Percentiles rank a stretch among this genome's conserved stretches.
Evolutionary conservation across 805 yeast species (phyloP).

Genomic region (Pichia kluyveri): DNA sequence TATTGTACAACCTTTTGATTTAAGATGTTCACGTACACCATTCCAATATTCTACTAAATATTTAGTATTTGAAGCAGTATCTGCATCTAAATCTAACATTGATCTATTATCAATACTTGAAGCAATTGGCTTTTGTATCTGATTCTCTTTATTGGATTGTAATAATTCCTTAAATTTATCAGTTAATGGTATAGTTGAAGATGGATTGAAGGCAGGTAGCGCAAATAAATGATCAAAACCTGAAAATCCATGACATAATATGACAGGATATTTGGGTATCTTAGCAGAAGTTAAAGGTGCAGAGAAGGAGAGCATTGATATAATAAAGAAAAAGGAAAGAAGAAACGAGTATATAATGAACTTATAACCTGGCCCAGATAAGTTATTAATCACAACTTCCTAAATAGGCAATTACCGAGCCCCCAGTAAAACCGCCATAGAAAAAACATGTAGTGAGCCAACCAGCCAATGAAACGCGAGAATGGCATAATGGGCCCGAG

Average conservation of each 20-base stretch:
- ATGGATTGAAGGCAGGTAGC: slow-evolving; percentile 2
- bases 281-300: neutral
- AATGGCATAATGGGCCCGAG: neutral
- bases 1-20: slow-evolving; percentile 55
- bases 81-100: neutral
- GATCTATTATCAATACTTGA: slow-evolving; percentile 7
- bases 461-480: neutral
- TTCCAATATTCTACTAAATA: slow-evolving; percentile 66
- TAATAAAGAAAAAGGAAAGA: no score
- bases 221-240: slow-evolving; percentile 13
- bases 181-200: neutral
- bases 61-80: slow-evolving; percentile 19
- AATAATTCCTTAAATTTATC: slow-evolving; percentile 1
- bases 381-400: neutral
- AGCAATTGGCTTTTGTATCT: neutral
- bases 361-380: neutral
- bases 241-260: slow-evolving; percentile 15
- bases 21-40: slow-evolving; percentile 61
- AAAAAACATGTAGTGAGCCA: neutral
- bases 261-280: slow-evolving; percentile 23
- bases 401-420: neutral
- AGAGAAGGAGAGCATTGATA: neutral
- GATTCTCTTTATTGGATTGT: neutral
- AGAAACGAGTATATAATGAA: no score
- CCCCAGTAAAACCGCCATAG: neutral